Evolutionary conservation across 2,329 filamentous ascomycete species (phyloP).

Genomic region (Curvularia sp.): DNA sequence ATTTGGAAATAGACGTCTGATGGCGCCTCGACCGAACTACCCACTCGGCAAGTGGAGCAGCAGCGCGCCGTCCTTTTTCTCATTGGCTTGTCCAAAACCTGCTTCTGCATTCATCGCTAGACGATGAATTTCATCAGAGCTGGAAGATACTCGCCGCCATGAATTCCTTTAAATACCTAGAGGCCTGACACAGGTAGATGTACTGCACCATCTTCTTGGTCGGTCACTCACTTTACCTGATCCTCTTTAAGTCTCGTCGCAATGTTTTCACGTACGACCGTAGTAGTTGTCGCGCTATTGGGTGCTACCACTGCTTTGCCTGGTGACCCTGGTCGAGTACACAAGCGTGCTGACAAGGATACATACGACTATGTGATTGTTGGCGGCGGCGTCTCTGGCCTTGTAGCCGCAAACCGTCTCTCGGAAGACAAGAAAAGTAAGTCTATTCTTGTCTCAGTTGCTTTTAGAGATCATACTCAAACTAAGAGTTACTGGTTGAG

Average conservation of each 20-base stretch:
- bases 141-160: neutral
- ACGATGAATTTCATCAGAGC: no score
- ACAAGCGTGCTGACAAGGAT: constrained; percentile 13
- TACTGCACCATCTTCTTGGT: neutral
- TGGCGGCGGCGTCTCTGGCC: constrained; percentile 38
- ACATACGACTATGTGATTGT: constrained; percentile 41
- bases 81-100: neutral
- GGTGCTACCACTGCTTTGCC: constrained; percentile 24
- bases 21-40: neutral
- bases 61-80: neutral
- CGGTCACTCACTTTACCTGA: neutral
- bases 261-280: constrained; percentile 30
- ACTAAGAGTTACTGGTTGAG: neutral
- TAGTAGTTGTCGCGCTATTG: constrained; percentile 25
- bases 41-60: neutral
- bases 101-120: neutral
- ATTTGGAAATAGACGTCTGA: neutral
- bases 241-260: constrained; percentile 6
- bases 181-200: neutral
- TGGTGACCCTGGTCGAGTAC: constrained; percentile 3
- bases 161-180: neutral
- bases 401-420: constrained; percentile 37
- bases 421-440: constrained; percentile 25
- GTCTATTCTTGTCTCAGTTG: neutral
- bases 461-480: neutral